Base-by-base conservation (phyloP, 805 yeast genomes). In the Starmera quercuum region DNA sequence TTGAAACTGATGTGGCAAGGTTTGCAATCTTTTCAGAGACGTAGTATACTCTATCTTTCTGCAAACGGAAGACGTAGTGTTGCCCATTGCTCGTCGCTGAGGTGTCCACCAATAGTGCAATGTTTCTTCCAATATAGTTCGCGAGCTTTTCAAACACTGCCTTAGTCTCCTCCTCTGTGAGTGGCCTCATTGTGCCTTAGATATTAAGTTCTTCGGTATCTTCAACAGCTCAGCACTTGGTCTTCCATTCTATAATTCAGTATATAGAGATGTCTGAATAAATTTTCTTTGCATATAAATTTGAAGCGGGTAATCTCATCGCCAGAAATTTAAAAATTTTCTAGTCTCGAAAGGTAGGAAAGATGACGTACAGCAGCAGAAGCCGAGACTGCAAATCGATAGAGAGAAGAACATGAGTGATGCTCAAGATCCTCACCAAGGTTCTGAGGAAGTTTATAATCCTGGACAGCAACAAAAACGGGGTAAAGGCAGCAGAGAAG, bases 151-250 rank as follows among this genome's bases (percentile, higher is more conserved):
- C 97, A 58, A 92, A 90, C 27, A 92, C 95, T 13, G 82, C 90
- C 58, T 83, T 86, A 28, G 98, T 90, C 58, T 92, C 98, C 58
- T 87, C 96, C 57, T 90, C 98, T 44, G 97, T 90, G 45, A 90
- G 71, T 32, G 87, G 85, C 70, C 98, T 82, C 98, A 90, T 90
- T 24, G 10, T 21, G 11, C n/a, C n/a, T n/a, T n/a, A n/a, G n/a
- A n/a, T n/a, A n/a, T n/a, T 25, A 11, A 14, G 13, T 14, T 11
- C 27, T n/a, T 25, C 15, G 7, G 8, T 6, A 5, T 11, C 15
- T 14, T 10, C 10, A n/a, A 5, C 15, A 9, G 15, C 15, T 13
- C 27, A 14, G 7, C 7, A 24, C 12, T 10, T n/a, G 12, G 12
- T 24, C 8, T 21, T 21, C 11, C 10, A 21, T 21, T 21, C 23